These are phyloP conservation scores for Trichoderma hamatum DNA, from an alignment of 2,329 filamentous ascomycete genomes.

Conservation along the genomic window DNA sequence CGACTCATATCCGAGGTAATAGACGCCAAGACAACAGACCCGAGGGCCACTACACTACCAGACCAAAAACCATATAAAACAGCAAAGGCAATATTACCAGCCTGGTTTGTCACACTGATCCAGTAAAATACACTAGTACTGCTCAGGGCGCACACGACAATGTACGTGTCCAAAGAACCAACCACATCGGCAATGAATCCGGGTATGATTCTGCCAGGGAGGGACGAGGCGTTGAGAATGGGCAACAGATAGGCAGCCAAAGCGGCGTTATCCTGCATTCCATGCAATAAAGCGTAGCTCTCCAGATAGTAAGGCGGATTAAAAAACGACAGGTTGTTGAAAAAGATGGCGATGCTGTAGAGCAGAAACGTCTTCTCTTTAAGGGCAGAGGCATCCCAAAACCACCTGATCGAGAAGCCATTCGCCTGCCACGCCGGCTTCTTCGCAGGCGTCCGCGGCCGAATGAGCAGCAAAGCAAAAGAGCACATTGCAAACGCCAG, in stretches of 20 bases:
- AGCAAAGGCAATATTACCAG: slow-evolving; percentile 47
- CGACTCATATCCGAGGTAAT: slow-evolving; percentile 46
- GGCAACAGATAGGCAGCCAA: slow-evolving; percentile 52
- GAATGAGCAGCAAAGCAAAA: slow-evolving; percentile 37
- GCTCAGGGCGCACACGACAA: slow-evolving; percentile 41
- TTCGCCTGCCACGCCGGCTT: slow-evolving; percentile 24
- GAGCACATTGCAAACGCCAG: slow-evolving; percentile 39
- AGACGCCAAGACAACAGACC: slow-evolving; percentile 46
- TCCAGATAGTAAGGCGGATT: slow-evolving; percentile 51
- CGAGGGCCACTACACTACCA: slow-evolving; percentile 48
- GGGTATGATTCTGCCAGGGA: slow-evolving; percentile 53
- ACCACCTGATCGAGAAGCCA: slow-evolving; percentile 23
- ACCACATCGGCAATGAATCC: slow-evolving; percentile 48
- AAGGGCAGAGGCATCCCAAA: slow-evolving; percentile 27
- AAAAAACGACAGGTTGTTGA: slow-evolving; percentile 43
- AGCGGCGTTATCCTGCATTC: slow-evolving; percentile 37
- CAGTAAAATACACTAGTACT: slow-evolving; percentile 45
- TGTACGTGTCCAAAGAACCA: slow-evolving; percentile 47
- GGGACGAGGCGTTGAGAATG: slow-evolving; percentile 54
- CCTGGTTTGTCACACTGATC: slow-evolving; percentile 42
- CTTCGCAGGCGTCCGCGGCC: slow-evolving; percentile 29
- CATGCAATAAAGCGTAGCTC: slow-evolving; percentile 44
- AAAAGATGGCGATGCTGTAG: slow-evolving; percentile 39
- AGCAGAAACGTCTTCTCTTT: slow-evolving; percentile 38
- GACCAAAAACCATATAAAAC: slow-evolving; percentile 52